Evolutionary conservation across 805 yeast species (phyloP).

Genomic region (Yarrowia sp.): DNA sequence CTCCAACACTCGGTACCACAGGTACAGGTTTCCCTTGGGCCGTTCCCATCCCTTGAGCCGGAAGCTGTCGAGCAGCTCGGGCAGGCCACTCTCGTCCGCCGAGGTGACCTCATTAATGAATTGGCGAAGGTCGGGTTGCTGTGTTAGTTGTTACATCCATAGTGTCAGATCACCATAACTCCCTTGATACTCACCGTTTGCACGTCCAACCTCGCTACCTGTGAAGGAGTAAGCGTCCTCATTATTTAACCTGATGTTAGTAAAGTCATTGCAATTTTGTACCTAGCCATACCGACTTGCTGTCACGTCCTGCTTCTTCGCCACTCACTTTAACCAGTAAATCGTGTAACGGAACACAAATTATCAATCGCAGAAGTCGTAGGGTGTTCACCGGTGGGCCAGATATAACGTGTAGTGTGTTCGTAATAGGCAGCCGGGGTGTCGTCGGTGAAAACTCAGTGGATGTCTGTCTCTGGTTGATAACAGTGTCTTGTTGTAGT

Average conservation of each 20-base stretch:
- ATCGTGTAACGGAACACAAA: slow-evolving; percentile 9
- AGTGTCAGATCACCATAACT: neutral
- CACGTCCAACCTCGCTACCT: slow-evolving; percentile 35
- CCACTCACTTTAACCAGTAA: slow-evolving; percentile 28
- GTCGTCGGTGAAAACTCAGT: slow-evolving; percentile 25
- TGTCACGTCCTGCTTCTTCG: slow-evolving; percentile 5
- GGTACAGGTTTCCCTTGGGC: slow-evolving; percentile 71
- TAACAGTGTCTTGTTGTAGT: slow-evolving; percentile 4
- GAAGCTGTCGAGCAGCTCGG: slow-evolving; percentile 52
- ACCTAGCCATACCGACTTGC: neutral
- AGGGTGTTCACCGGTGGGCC: slow-evolving; percentile 19
- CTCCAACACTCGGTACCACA: slow-evolving; percentile 80
- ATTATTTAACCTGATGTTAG: slow-evolving; percentile 27
- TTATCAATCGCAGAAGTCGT: slow-evolving; percentile 12
- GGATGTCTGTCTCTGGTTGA: slow-evolving; percentile 14
- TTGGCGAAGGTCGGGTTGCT: slow-evolving; percentile 43
- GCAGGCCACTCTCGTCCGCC: slow-evolving; percentile 54
- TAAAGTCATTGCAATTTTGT: neutral
- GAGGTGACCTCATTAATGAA: slow-evolving; percentile 40
- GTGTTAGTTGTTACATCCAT: neutral
- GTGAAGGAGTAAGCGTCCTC: slow-evolving; percentile 35
- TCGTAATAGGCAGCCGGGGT: slow-evolving; percentile 13
- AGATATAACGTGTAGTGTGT: neutral
- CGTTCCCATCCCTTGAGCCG: slow-evolving; percentile 58
- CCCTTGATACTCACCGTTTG: slow-evolving; percentile 17